Evolutionary conservation across 139 green algal genomes (phyloP).

Genomic region (Microglena sp.): DNA sequence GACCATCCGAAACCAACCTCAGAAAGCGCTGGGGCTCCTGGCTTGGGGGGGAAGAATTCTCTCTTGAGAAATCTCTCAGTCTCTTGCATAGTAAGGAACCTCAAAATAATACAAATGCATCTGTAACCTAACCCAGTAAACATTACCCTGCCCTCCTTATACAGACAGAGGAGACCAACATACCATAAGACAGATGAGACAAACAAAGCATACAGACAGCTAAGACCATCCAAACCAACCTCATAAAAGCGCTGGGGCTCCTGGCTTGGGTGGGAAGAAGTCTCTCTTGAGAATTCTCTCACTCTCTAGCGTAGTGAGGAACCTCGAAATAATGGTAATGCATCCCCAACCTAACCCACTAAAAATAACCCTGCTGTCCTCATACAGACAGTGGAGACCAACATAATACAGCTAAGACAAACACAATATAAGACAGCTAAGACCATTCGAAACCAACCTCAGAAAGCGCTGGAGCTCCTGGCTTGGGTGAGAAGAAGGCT

Average conservation of each 20-base stretch:
- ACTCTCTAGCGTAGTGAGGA: no score
- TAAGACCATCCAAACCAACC: neutral
- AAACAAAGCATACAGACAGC: no score
- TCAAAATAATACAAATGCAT: no score
- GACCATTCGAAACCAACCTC: constrained; percentile 16
- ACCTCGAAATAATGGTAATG: no score
- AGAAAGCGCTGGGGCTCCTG: neutral
- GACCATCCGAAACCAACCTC: neutral
- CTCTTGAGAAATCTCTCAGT: neutral
- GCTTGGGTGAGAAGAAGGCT: constrained; percentile 56
- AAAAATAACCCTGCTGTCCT: constrained; percentile 4
- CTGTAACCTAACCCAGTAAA: no score
- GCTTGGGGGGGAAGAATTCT: neutral
- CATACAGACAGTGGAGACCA: neutral
- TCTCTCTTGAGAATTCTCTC: neutral
- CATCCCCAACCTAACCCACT: no score
- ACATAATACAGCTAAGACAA: no score
- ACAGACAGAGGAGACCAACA: neutral
- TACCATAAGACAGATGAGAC: neutral
- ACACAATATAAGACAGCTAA: no score
- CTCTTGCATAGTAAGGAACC: no score
- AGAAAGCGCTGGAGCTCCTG: constrained; percentile 37
- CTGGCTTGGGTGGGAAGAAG: neutral
- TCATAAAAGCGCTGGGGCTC: neutral
- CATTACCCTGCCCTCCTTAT: neutral